Base-by-base conservation (phyloP, 1,284 basidiomycete genomes). In the Ceratobasidium papillatum region DNA sequence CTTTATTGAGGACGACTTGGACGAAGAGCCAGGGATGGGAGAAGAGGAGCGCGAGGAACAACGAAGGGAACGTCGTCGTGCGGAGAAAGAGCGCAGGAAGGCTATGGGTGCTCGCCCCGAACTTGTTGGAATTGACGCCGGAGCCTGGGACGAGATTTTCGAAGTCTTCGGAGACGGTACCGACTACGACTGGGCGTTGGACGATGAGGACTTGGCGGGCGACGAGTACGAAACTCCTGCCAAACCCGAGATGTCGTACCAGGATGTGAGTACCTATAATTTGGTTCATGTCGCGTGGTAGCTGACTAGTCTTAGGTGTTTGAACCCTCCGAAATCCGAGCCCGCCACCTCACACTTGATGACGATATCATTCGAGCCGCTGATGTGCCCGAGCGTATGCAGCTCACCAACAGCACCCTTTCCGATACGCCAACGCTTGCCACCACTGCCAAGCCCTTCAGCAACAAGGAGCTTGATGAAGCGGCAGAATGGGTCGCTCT, bases 111-210 rank as follows among this genome's bases (percentile, higher is more conserved):
- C 86, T 63, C 87, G 90, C 75, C 92, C 93, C 54, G 93, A 94
- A 79, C 82, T 95, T 72, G 88, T 90, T 27, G 96, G 96, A 49
- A 94, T 98, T 75, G 95, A 96, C 79, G 90, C 93, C 59, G 90
- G 96, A 80, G 94, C 96, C 41, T 98, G 96, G 95, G 93, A 95
- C 75, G 98, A 99, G 83, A 94, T 99, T 62, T 93, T 94, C 77
- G 97, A 96, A 77, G 95, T 99, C 11, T 99, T 99, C 80, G 98
- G 98, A 45, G 94, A 98, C 78, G 98, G 98, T 22, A 91, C 94
- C 79, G 97, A 99, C 78, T 99, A 97, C 80, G 95, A 95, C 78
- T 98, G 94, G 93, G 96, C 96, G 1, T 83, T 99, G 71, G 91
- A 86, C 54, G 91, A 88, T 11, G 95, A 97, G 58, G 91, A 93